Conservation (phyloP, 352 stramenopile genomes). For the Phytophthora citrophthora region DNA sequence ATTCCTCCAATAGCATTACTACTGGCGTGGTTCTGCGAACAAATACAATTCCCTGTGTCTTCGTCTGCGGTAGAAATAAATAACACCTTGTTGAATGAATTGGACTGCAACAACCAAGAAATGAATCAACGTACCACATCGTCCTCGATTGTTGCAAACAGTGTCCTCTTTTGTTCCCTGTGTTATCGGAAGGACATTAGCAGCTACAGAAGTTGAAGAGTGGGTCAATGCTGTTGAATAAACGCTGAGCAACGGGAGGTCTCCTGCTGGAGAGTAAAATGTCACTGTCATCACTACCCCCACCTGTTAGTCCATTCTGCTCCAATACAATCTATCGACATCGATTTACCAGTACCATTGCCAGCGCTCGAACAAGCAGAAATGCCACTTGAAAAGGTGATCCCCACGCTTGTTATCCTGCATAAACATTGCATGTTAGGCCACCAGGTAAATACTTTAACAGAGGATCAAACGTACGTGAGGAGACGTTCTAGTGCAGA, state of each 20-base stretch:
- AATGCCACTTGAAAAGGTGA: constrained; percentile 46
- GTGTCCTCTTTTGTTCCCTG: constrained; percentile 69
- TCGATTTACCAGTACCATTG: constrained; percentile 38
- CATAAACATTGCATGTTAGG: constrained; percentile 1
- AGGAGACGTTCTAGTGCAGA: constrained; percentile 59
- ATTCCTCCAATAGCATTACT: constrained; percentile 61
- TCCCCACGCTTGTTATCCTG: constrained; percentile 60
- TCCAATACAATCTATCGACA: background rate
- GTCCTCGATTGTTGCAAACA: constrained; percentile 81
- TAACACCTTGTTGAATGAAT: background rate
- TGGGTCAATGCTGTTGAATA: constrained; percentile 44
- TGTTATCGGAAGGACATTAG: constrained; percentile 30
- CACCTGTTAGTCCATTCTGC: background rate
- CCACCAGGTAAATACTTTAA: background rate
- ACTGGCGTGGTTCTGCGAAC: constrained; percentile 59
- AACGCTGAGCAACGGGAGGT: constrained; percentile 58
- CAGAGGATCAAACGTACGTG: constrained; percentile 40
- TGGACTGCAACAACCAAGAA: background rate
- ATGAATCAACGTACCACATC: constrained; percentile 52
- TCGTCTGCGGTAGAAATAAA: constrained; percentile 44
- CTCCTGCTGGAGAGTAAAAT: constrained; percentile 72
- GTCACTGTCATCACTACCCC: constrained; percentile 48
- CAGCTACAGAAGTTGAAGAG: constrained; percentile 36
- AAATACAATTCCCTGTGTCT: constrained; percentile 67
- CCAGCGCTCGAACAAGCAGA: constrained; percentile 48